Base-by-base conservation (phyloP, 805 yeast species). In the Hanseniaspora guilliermondii region DNA sequence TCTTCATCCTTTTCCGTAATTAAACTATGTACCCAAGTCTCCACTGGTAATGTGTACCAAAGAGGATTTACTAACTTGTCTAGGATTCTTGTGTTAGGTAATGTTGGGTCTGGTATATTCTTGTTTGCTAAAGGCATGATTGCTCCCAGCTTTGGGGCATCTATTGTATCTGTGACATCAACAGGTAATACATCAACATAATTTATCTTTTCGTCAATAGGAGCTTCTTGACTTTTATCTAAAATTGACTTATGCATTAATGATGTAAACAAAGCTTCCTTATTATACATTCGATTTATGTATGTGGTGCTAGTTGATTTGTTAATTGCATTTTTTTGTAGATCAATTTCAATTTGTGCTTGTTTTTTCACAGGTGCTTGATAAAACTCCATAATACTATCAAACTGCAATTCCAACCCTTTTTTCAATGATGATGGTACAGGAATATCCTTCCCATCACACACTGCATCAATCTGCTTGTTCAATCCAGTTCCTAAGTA, bases 221-320 rank as follows among this genome's bases (percentile, higher is more conserved):
- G 74, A 2, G 75, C 69, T 2, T 85, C 78, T 49, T 79, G 81
- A 58, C 95, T 78, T 45, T 82, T 78, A 64, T 93, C 97, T 52
- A 88, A 68, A 21, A 76, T 70, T 0, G 97, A 86, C 61, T 79
- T 83, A 30, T 77, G 75, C 35, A 78, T 74, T 37, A 83, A 68
- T 0, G 95, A 83, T 6, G 95, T 76, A 64, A 93, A 91, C 49
- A 93, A 71, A 14, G 96, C 95, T 30, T 78, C 74, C 40, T 82
- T 87, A 41, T 21, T 44, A 32, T 36, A 27, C 9, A 27, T 19
- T 9, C 16, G 14, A n/a, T 24, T 44, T 9, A 42, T 16, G n/a
- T 30, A 25, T 11, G 37, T 24, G 2, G 39, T 42, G 5, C 22
- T 38, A 2, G 48, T 37, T 19, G 27, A 21, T 27, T 40, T 42